Base-by-base conservation (phyloP, 208 protist genomes). In the Leishmania arabica region DNA sequence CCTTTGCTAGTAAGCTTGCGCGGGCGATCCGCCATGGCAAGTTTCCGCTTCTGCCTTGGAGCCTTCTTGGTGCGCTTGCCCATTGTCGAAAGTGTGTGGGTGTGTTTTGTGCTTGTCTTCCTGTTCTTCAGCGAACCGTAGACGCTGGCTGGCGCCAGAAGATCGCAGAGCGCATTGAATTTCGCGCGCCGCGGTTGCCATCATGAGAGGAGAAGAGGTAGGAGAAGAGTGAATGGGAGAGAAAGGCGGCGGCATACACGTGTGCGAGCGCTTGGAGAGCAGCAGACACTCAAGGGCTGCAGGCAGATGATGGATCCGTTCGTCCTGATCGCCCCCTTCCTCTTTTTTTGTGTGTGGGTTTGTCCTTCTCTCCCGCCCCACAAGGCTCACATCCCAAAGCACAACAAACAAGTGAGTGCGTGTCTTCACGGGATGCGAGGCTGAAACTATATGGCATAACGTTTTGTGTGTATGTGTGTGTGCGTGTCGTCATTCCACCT, bases 21-120 rank as follows among this genome's bases (percentile, higher is more conserved):
- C 31, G 95, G 87, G 4, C 93, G 82, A 75, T 98, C 93, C 0
- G 92, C 81, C 88, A 89, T 96, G 49, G 91, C 77, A 15, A 95
- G 83, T 81, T 96, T 96, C 60, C 86, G 88, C 88, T 96, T 97
- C 69, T 94, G 91, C 85, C 96, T 97, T 1, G 95, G 93, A 40
- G 89, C 77, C 77, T 96, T 96, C 56, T 96, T 96, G 40, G 75
- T 89, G 6, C 85, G 82, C 73, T 98, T 98, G 9, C 95, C 95
- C 95, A 98, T 98, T 17, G 31, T 82, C 65, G 54, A 53, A 69
- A 31, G 45, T 34, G 72, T 40, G 72, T 37, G 49, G 27, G 72
- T 37, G 34, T 37, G 72, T 72, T 62, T 19, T 68, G 60, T 34
- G 40, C 56, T 62, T 11, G 56, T 34, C 27, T 34, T 34, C 27